Percentiles rank a stretch among this genome's conserved stretches.
Evolutionary conservation across 257 asterid genomes (phyloP).

Genomic region (Salvia miltiorrhiza): DNA sequence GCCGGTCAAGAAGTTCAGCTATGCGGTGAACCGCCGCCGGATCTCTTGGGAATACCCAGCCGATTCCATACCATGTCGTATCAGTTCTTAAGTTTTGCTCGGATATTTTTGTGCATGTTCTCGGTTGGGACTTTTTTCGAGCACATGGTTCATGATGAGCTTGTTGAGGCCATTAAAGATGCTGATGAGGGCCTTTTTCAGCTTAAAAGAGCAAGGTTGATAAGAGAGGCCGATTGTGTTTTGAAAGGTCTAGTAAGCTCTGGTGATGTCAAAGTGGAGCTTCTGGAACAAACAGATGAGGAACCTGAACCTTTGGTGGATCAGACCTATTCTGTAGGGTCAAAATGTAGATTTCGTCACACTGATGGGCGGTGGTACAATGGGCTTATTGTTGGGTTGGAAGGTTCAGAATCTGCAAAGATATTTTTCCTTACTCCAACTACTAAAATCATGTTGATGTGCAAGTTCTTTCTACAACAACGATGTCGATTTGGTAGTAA

Average conservation of each 20-base stretch:
- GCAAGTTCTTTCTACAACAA: constrained; percentile 99
- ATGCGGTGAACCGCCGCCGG: too few relatives aligned
- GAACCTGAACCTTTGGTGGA: constrained; percentile 53
- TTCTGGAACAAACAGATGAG: constrained; percentile 44
- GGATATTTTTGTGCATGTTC: too few relatives aligned
- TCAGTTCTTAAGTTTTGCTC: too few relatives aligned
- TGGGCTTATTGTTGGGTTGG: constrained; percentile 67
- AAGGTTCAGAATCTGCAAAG: constrained; percentile 62
- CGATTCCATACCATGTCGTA: too few relatives aligned
- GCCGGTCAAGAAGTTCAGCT: too few relatives aligned
- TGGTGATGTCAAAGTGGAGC: constrained; percentile 43
- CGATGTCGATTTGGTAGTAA: constrained; percentile 97
- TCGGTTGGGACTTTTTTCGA: too few relatives aligned
- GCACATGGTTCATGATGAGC: constrained; percentile 76
- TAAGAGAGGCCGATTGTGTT: constrained; percentile 62
- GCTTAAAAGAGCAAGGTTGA: constrained; percentile 71
- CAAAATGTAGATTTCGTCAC: constrained; percentile 88
- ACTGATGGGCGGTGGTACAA: constrained; percentile 92
- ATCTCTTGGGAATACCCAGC: too few relatives aligned
- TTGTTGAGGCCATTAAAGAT: constrained; percentile 66
- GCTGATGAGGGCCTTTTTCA: constrained; percentile 90
- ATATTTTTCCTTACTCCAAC: constrained; percentile 78
- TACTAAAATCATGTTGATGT: constrained; percentile 91
- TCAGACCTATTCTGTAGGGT: constrained; percentile 56
- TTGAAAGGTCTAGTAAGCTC: constrained; percentile 33